Conservation (phyloP, 306 rosid species). For the Dalbergia oliveri region DNA sequence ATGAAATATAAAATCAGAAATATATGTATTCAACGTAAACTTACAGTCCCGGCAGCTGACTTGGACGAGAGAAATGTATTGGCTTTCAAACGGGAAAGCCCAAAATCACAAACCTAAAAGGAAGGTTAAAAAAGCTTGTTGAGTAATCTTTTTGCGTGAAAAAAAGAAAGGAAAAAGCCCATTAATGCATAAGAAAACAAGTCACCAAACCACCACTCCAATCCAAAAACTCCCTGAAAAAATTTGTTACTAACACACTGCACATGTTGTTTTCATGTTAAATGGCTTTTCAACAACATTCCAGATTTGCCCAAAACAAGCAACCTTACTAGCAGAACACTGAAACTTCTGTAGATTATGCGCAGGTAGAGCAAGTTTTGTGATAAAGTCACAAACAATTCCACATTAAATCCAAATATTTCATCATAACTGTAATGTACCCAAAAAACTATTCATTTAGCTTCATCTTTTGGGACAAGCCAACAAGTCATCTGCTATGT, state of each 20-base stretch:
- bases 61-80: slow-evolving; percentile 96
- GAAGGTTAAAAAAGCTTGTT: slow-evolving; percentile 26
- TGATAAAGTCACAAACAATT: slow-evolving; percentile 5
- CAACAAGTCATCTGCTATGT: slow-evolving; percentile 6
- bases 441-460: not conserved
- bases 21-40: slow-evolving; percentile 48
- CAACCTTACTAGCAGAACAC: slow-evolving; percentile 22
- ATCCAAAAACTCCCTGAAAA: not conserved
- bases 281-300: slow-evolving; percentile 20
- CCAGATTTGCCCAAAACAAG: slow-evolving; percentile 22
- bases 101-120: slow-evolving; percentile 92
- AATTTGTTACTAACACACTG: not conserved
- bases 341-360: slow-evolving; percentile 33
- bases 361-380: slow-evolving; percentile 24
- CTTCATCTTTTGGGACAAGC: slow-evolving; percentile 18
- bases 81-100: slow-evolving; percentile 96
- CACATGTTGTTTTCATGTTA: slow-evolving; percentile 13
- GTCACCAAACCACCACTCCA: not conserved
- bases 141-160: not conserved
- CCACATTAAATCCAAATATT: slow-evolving; percentile 19
- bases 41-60: slow-evolving; percentile 99
- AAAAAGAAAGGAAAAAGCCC: not conserved
- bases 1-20: slow-evolving; percentile 28
- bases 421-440: slow-evolving; percentile 26
- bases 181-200: slow-evolving; percentile 15